A percentile compares a stretch with the other conserved stretches of the same genome.
Evolutionary conservation across 345 rosid genomes (phyloP).

Genomic region (Mallotus nudiflorus): DNA sequence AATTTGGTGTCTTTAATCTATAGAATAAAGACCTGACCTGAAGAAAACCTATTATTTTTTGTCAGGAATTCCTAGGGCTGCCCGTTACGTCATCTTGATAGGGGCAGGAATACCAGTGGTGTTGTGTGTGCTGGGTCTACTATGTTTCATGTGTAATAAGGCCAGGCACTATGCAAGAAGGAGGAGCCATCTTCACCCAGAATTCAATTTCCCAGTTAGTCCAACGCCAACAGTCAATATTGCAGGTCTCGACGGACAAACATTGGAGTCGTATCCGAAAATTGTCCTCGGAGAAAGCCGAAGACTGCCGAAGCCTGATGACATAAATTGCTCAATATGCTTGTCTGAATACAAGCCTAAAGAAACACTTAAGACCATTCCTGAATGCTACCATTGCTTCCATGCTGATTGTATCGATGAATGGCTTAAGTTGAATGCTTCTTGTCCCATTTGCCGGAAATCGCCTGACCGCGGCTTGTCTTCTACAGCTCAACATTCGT

Average conservation of each 20-base stretch:
- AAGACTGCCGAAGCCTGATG: slow-evolving; percentile 44
- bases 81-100: slow-evolving; percentile 45
- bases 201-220: slow-evolving; percentile 20
- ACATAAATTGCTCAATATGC: slow-evolving; percentile 44
- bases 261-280: slow-evolving; percentile 63
- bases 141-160: slow-evolving; percentile 40
- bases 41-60: too few species aligned
- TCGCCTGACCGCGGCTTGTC: background rate
- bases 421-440: slow-evolving; percentile 26
- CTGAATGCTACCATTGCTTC: slow-evolving; percentile 33
- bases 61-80: slow-evolving; percentile 45
- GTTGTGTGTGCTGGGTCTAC: slow-evolving; percentile 37
- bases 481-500: background rate
- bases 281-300: slow-evolving; percentile 44
- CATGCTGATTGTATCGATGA: slow-evolving; percentile 28
- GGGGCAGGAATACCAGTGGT: slow-evolving; percentile 61
- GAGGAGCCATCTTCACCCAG: slow-evolving; percentile 19
- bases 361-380: slow-evolving; percentile 43
- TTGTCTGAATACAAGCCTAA: slow-evolving; percentile 40
- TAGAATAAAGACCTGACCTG: too few species aligned
- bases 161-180: slow-evolving; percentile 23
- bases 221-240: slow-evolving; percentile 10
- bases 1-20: too few species aligned
- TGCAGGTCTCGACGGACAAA: slow-evolving; percentile 45
- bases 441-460: slow-evolving; percentile 29